A percentile compares a stretch with the other conserved stretches of the same genome.
phyloP scores from a whole-genome alignment of 139 green algal genomes.

The Asterochloris erici region DNA sequence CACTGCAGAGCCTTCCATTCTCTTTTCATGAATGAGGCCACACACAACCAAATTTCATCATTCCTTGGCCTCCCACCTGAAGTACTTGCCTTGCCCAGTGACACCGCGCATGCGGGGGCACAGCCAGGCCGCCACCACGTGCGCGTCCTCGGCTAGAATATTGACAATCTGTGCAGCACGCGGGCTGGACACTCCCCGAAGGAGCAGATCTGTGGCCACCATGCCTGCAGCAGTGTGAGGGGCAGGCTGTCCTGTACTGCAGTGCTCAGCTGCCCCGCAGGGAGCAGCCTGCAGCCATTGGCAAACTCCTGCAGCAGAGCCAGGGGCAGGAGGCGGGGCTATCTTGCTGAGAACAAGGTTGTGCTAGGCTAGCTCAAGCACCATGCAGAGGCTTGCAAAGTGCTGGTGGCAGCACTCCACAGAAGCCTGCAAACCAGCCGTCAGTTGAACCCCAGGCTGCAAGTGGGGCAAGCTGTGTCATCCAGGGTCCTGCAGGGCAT shows the following conservation, averaged over 20 bases:
- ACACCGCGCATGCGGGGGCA: constrained; percentile 40
- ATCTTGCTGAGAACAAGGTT: no score
- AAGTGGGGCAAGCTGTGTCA: no score
- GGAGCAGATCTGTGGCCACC: constrained; percentile 47
- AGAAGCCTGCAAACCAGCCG: no score
- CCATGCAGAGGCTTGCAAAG: no score
- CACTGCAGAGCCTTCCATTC: background rate
- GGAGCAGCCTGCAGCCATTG: no score
- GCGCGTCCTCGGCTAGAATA: constrained; percentile 38
- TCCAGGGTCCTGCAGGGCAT: no score
- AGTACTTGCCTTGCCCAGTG: constrained; percentile 32
- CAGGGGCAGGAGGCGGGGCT: no score
- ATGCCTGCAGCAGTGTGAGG: constrained; percentile 30
- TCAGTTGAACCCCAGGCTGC: no score
- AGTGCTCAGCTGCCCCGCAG: background rate
- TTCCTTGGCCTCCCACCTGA: constrained; percentile 11
- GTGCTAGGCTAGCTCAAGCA: no score
- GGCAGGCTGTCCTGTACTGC: background rate
- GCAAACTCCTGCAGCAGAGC: no score
- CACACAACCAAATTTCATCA: no score
- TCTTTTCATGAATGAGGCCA: background rate
- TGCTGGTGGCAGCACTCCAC: no score
- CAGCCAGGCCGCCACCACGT: constrained; percentile 36
- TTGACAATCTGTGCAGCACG: constrained; percentile 39
- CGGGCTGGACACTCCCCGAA: constrained; percentile 18